Base-by-base conservation (phyloP, 139 green algal species). In the Volvox reticuliferus region DNA sequence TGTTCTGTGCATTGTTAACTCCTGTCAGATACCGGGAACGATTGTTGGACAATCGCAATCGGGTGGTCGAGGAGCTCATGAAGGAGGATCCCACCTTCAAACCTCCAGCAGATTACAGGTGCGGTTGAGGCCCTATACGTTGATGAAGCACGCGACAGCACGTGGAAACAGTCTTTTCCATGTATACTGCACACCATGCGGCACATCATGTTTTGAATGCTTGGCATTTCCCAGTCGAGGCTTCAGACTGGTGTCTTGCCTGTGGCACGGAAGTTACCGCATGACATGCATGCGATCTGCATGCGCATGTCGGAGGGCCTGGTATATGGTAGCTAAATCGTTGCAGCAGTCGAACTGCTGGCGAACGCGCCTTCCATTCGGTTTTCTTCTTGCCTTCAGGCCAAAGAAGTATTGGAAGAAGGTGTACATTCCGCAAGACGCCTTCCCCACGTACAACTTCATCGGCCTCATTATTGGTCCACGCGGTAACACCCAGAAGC, bases 381-480 rank as follows among this genome's bases (percentile, higher is more conserved):
- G 21, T 28, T 28, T 24, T 28, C 65, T 24, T 30, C 24, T 30
- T 73, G 65, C 21, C 63, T 65, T 12, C 37, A 89, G 91, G 55
- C 91, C 91, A 0, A 86, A 95, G 67, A 98, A 99, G 94, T 96
- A 97, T 92, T 95, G 92, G 77, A 94, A 93, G 65, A 99, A 99
- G 93, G 96, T 99, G 35, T 98, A 95, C 93, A 99, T 99, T 77
- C 98, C 98, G 50, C 86, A 90, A 83, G 98, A 98, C 63, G 94
- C 99, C 50, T 99, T 97, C 92, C 94, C 98, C 0, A 96, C 94
- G 44, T 99, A 99, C 95, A 99, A 99, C 92, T 99, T 99, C 94
- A 99, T 99, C 37, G 98, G 95, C 12, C 93, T 99, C n/a, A 99
- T 99, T 94, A 99, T 99, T n/a, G 98, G 98, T 16, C 98, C 98